Conservation (phyloP, 2,329 filamentous ascomycete species). For the Didymella pinodella region DNA sequence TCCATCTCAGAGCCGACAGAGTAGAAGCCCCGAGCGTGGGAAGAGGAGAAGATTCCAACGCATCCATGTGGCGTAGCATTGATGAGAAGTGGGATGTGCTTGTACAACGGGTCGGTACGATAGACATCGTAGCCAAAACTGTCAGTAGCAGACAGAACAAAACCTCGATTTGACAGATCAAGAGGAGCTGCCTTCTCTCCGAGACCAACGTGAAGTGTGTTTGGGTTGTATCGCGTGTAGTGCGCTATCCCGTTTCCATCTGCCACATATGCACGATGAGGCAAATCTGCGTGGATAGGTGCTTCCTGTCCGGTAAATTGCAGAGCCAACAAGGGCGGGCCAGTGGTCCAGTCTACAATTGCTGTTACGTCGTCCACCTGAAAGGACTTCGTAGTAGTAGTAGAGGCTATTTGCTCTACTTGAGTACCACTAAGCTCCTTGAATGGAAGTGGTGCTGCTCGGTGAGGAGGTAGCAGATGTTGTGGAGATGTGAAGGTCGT, state of each 20-base stretch:
- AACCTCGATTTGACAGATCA: conserved; percentile 72
- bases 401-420: conserved; percentile 32
- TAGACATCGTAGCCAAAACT: conserved; percentile 78
- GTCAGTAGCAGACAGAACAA: conserved; percentile 73
- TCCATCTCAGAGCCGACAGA: conserved; percentile 76
- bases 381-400: conserved; percentile 53
- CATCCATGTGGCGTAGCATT: conserved; percentile 70
- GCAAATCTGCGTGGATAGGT: conserved; percentile 68
- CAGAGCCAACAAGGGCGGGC: conserved; percentile 65
- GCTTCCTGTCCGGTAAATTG: conserved; percentile 59
- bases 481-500: conserved; percentile 70
- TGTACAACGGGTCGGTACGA: conserved; percentile 75
- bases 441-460: conserved; percentile 62
- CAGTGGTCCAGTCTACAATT: conserved; percentile 65
- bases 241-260: conserved; percentile 70
- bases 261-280: conserved; percentile 70
- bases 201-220: conserved; percentile 72
- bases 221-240: conserved; percentile 68
- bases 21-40: conserved; percentile 70
- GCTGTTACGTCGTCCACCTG: conserved; percentile 61
- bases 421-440: conserved; percentile 47
- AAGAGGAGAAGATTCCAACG: conserved; percentile 72
- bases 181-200: conserved; percentile 78
- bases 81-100: conserved; percentile 76
- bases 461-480: conserved; percentile 71